These are phyloP conservation scores for Tulasnella sp. DNA, from an alignment of 768 basidiomycete genomes.

Conservation along the genomic window DNA sequence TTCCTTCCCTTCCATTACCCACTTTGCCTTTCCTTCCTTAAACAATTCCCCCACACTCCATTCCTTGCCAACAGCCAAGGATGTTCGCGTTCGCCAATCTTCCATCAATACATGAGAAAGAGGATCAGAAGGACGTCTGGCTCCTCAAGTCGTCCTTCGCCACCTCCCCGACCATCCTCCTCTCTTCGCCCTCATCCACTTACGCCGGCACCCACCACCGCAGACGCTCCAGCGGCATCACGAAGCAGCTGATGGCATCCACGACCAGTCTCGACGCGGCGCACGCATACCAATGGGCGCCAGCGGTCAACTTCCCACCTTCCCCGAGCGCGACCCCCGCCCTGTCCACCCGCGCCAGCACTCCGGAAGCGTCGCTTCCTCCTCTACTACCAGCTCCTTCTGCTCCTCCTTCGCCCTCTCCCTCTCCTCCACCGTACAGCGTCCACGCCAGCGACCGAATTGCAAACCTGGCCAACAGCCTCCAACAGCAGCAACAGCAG, in stretches of 20 bases:
- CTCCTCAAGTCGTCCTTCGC: not conserved
- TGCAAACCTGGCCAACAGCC: not conserved
- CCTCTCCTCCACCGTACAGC: slow-evolving; percentile 4
- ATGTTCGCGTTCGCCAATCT: too few species aligned
- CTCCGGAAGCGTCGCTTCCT: not conserved
- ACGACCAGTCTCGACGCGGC: not conserved
- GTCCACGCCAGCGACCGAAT: not conserved
- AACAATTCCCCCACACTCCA: too few species aligned
- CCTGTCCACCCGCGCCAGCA: not conserved
- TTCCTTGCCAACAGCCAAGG: too few species aligned
- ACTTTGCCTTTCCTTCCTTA: too few species aligned
- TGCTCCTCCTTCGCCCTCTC: not conserved
- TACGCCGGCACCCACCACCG: not conserved
- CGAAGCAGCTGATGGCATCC: not conserved
- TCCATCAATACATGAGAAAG: too few species aligned
- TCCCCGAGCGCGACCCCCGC: not conserved
- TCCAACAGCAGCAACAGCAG: not conserved
- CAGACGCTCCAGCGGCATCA: not conserved
- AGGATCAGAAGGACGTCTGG: too few species aligned
- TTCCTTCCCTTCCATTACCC: too few species aligned
- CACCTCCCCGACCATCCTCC: not conserved
- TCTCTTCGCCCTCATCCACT: not conserved
- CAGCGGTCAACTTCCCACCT: not conserved
- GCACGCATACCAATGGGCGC: not conserved
- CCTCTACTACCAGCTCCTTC: not conserved